A percentile compares a stretch with the other conserved stretches of the same genome.
These are phyloP conservation scores for Castanea crenata DNA, from an alignment of 306 rosid genomes.

Conservation along the genomic window DNA sequence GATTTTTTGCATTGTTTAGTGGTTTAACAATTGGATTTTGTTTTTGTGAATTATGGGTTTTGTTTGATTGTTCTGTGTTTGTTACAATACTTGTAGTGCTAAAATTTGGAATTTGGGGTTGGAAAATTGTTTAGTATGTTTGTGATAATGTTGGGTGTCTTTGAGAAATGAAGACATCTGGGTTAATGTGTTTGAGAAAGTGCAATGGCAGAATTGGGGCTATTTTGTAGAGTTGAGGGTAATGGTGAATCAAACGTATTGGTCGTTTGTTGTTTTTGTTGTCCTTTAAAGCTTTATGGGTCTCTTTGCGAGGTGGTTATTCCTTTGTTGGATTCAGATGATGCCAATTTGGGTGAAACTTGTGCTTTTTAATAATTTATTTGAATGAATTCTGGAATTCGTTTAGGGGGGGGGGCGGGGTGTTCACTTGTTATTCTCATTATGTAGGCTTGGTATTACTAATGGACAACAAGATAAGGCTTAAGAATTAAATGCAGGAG, in stretches of 20 bases:
- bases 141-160: background rate
- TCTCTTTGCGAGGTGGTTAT: background rate
- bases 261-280: background rate
- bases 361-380: background rate
- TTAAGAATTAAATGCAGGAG: background rate
- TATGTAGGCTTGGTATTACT: background rate
- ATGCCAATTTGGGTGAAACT: background rate
- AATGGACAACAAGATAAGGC: background rate
- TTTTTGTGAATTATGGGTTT: background rate
- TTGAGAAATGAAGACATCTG: background rate
- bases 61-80: background rate
- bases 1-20: background rate
- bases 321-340: background rate
- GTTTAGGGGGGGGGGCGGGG: background rate
- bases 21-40: background rate
- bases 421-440: background rate
- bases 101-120: background rate
- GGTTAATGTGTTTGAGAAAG: background rate
- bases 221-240: background rate
- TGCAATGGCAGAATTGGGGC: background rate
- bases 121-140: background rate
- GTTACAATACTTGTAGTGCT: background rate
- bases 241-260: fast-evolving
- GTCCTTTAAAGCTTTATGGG: background rate
- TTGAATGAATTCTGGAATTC: background rate